Evolutionary conservation across 306 rosid species (phyloP).

Genomic region (Medicago ruthenica): DNA sequence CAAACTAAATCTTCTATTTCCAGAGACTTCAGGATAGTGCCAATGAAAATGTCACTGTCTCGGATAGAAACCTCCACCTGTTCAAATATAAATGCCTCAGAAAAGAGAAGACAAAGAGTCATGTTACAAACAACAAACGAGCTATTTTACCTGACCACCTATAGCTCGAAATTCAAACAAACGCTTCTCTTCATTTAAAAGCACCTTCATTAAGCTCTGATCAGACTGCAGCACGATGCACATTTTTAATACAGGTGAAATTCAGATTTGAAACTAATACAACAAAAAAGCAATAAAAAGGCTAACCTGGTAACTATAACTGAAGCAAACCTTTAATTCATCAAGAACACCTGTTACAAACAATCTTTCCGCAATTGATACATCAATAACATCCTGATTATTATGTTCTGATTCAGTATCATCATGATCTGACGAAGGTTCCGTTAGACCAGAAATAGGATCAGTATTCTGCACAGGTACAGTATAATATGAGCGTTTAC

Average conservation of each 20-base stretch:
- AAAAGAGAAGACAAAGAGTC: constrained; percentile 39
- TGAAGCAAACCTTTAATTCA: constrained; percentile 86
- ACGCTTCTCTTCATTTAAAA: constrained; percentile 71
- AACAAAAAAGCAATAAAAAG: constrained; percentile 27
- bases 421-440: constrained; percentile 81
- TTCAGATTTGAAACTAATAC: constrained; percentile 36
- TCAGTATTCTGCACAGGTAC: constrained; percentile 73
- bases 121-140: constrained; percentile 13
- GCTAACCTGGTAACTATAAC: constrained; percentile 79
- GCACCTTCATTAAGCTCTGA: constrained; percentile 76
- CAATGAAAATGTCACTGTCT: constrained; percentile 76
- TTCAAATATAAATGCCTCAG: constrained; percentile 41
- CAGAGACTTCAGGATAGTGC: constrained; percentile 90
- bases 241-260: constrained; percentile 38
- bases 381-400: constrained; percentile 49
- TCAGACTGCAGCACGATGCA: constrained; percentile 61
- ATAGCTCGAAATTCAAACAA: constrained; percentile 94
- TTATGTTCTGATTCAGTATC: constrained; percentile 63
- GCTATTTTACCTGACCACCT: constrained; percentile 85
- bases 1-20: constrained; percentile 94
- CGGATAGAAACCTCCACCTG: constrained; percentile 93
- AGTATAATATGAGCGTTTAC: constrained; percentile 12
- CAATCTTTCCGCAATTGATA: constrained; percentile 61
- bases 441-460: constrained; percentile 79
- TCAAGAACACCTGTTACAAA: constrained; percentile 94